phyloP scores from a whole-genome alignment of 2,329 filamentous ascomycete genomes.

The Fusarium nisikadoi region DNA sequence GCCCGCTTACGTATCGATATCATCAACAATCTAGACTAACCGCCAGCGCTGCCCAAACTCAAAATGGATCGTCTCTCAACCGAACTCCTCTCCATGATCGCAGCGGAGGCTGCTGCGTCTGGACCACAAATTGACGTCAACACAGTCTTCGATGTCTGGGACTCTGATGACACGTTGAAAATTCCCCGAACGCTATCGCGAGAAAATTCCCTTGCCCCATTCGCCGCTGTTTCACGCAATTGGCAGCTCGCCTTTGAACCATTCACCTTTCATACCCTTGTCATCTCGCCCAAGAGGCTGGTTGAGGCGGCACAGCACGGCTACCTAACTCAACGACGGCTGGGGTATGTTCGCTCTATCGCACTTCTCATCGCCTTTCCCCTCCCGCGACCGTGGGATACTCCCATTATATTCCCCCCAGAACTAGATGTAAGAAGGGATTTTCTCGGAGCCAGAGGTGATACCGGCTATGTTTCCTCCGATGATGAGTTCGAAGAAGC shows the following conservation, averaged over 20 bases:
- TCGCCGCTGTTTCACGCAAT: background rate
- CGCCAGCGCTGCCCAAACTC: background rate
- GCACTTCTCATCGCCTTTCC: constrained; percentile 13
- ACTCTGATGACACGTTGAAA: constrained; percentile 1
- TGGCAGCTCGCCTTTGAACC: constrained; percentile 22
- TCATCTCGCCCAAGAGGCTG: constrained; percentile 1
- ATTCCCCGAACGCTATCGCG: background rate
- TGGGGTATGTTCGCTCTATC: background rate
- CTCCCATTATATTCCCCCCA: background rate
- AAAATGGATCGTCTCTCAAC: constrained; percentile 1
- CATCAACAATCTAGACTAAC: background rate
- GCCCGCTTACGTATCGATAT: background rate
- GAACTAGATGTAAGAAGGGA: background rate
- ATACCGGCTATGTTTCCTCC: too few species aligned
- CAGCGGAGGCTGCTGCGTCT: background rate
- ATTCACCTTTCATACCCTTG: background rate
- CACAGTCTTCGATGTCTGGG: constrained; percentile 4
- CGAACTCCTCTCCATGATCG: constrained; percentile 11
- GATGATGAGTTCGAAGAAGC: background rate
- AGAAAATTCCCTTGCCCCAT: background rate
- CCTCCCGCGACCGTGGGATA: constrained; percentile 9
- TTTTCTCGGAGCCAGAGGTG: background rate
- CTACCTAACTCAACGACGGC: background rate
- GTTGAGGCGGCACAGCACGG: constrained; percentile 1
- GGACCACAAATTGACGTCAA: background rate